These are phyloP conservation scores for Brettanomyces custersianus DNA, from an alignment of 805 yeast species.

Conservation along the genomic window DNA sequence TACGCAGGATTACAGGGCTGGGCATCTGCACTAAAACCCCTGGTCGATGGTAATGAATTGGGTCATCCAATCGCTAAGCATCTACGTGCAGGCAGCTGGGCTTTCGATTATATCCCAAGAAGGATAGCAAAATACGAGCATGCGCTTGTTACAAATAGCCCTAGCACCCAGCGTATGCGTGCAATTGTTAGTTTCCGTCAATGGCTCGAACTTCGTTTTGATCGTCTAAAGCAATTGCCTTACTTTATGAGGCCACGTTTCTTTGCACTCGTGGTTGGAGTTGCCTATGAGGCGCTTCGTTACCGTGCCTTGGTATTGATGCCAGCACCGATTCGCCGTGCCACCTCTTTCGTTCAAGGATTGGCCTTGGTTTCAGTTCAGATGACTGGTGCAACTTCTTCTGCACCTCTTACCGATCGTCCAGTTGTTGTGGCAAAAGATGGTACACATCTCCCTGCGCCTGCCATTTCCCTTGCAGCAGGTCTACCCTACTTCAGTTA, in stretches of 20 bases:
- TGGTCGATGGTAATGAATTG: slow-evolving; percentile 62
- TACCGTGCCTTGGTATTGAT: slow-evolving; percentile 53
- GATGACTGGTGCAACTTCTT: slow-evolving; percentile 67
- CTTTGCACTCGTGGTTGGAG: slow-evolving; percentile 74
- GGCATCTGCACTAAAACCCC: slow-evolving; percentile 56
- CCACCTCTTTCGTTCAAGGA: slow-evolving; percentile 70
- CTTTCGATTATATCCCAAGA: slow-evolving; percentile 62
- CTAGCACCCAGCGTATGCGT: slow-evolving; percentile 25
- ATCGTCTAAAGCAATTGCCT: slow-evolving; percentile 59
- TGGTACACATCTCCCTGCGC: no score
- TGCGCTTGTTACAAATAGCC: slow-evolving; percentile 11
- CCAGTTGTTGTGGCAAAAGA: slow-evolving; percentile 39
- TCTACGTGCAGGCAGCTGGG: slow-evolving; percentile 81
- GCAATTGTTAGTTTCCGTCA: slow-evolving; percentile 46
- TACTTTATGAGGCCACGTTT: slow-evolving; percentile 78
- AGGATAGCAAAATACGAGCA: slow-evolving; percentile 48
- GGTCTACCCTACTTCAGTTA: slow-evolving; percentile 91
- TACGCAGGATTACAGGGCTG: slow-evolving; percentile 95
- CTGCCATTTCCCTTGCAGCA: slow-evolving; percentile 90
- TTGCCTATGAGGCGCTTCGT: slow-evolving; percentile 77
- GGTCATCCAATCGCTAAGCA: slow-evolving; percentile 81
- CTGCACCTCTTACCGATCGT: slow-evolving; percentile 66
- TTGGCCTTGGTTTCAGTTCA: slow-evolving; percentile 78
- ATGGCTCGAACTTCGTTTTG: slow-evolving; percentile 65
- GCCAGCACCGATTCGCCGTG: slow-evolving; percentile 41